Base-by-base conservation (phyloP, 177 flowering plant genomes). In the Tripterygium wilfordii region DNA sequence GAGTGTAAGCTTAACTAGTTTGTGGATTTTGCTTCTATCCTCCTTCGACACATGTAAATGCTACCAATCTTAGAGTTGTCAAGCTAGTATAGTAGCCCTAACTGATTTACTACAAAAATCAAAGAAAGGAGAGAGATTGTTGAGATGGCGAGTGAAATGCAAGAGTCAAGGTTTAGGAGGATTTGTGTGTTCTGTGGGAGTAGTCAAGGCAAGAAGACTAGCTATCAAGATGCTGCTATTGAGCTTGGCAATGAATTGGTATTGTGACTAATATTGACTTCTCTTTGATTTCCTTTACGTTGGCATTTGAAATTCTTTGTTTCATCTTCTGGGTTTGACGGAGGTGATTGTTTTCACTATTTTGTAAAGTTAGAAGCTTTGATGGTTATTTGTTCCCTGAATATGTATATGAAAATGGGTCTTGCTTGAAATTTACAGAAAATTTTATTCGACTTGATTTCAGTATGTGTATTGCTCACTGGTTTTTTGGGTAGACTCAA, bases 111-210 rank as follows among this genome's bases (percentile, higher is more conserved):
- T n/a, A n/a, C n/a, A n/a, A n/a, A n/a, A n/a, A n/a, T n/a, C n/a
- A n/a, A n/a, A n/a, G n/a, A n/a, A n/a, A n/a, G n/a, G n/a, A n/a
- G n/a, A n/a, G n/a, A n/a, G n/a, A n/a, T n/a, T n/a, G n/a, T n/a
- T n/a, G 91, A 79, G 76, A 66, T 67, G 17, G 74, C 62, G 42
- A 56, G 57, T 69, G 86, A 76, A 50, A 63, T 63, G 61, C 65
- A 42, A 45, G 56, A 31, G 17, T 86, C 96, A 7, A 92, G 56
- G 61, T 92, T 92, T 66, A 80, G 65, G 61, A 86, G 88, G 61
- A 86, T 92, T 53, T 88, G 98, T 68, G 98, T 92, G 22, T 92
- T 92, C 46, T 92, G 98, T 75, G 98, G 98, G 8, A 92, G 98
- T 61, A 92, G 96, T 59, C 91, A 76, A 42, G 98, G 98, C 23